Conservation (phyloP, 768 basidiomycete genomes). For the Mycena polygramma region DNA sequence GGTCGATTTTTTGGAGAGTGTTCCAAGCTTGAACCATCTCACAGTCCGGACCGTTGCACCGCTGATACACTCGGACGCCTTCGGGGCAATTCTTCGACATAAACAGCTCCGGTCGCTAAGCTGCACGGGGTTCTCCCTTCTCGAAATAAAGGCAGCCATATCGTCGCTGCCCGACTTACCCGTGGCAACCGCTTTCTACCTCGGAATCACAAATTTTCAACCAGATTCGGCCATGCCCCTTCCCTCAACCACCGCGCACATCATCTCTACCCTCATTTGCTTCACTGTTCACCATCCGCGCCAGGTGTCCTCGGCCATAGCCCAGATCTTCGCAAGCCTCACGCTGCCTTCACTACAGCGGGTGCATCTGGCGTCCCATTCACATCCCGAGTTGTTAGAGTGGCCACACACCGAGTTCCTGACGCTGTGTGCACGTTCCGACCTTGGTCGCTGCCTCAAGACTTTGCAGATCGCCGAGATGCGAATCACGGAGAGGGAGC, state of each 20-base stretch:
- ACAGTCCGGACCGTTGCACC: background rate
- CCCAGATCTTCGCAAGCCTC: conserved; percentile 7
- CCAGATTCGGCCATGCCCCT: too few species aligned
- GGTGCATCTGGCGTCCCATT: background rate
- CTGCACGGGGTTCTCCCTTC: too few species aligned
- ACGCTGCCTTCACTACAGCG: background rate
- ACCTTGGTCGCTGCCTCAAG: conserved; percentile 4
- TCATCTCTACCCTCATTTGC: background rate
- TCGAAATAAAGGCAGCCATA: background rate
- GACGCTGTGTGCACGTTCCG: conserved; percentile 12
- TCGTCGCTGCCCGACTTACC: too few species aligned
- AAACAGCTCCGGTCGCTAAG: conserved; percentile 12
- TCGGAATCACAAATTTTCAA: too few species aligned
- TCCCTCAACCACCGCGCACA: too few species aligned
- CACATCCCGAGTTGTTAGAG: conserved; percentile 1
- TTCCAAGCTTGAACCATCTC: conserved; percentile 16
- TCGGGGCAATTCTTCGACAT: background rate
- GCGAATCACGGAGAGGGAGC: conserved; percentile 1
- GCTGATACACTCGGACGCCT: conserved; percentile 2
- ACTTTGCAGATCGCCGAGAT: conserved; percentile 18
- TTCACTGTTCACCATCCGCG: background rate
- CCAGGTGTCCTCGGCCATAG: background rate
- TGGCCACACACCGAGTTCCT: conserved; percentile 22
- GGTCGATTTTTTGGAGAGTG: background rate
- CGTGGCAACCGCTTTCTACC: too few species aligned